Conservation (phyloP, 1,284 basidiomycete species). For the Sanghuangporus weigelae region DNA sequence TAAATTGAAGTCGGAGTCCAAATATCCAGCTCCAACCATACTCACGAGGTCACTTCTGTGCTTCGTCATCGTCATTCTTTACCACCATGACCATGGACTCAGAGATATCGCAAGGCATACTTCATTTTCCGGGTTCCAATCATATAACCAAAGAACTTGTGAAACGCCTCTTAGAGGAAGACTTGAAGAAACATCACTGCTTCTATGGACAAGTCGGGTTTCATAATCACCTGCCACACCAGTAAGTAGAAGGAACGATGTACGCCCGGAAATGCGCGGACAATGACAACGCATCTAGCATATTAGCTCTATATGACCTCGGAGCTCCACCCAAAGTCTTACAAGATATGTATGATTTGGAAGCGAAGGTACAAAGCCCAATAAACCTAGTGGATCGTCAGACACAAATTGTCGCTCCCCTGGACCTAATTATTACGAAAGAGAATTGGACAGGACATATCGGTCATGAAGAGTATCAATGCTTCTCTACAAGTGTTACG, state of each 20-base stretch:
- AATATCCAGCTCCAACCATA: not conserved
- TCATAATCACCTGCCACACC: constrained; percentile 64
- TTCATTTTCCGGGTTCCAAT: constrained; percentile 10
- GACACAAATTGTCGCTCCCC: constrained; percentile 29
- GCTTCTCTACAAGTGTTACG: not conserved
- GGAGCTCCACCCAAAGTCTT: constrained; percentile 50
- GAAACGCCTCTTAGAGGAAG: constrained; percentile 47
- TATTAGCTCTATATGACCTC: constrained; percentile 61
- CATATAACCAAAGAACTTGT: constrained; percentile 36
- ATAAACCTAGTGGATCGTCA: constrained; percentile 37
- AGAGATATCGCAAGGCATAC: not conserved
- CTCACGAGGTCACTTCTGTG: not conserved
- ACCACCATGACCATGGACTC: not conserved
- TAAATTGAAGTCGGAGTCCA: not conserved
- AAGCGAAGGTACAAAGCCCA: constrained; percentile 37
- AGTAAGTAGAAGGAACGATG: constrained; percentile 31
- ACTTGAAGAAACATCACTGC: constrained; percentile 53
- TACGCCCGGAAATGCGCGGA: too few relatives aligned
- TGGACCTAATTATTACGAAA: constrained; percentile 34
- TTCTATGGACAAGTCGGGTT: constrained; percentile 45
- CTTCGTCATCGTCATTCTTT: not conserved
- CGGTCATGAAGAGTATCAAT: constrained; percentile 46
- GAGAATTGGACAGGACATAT: constrained; percentile 53
- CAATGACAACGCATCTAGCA: constrained; percentile 25
- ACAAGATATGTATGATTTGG: constrained; percentile 46